phyloP scores from a whole-genome alignment of 306 rosid genomes.

The Lathyrus oleraceus region DNA sequence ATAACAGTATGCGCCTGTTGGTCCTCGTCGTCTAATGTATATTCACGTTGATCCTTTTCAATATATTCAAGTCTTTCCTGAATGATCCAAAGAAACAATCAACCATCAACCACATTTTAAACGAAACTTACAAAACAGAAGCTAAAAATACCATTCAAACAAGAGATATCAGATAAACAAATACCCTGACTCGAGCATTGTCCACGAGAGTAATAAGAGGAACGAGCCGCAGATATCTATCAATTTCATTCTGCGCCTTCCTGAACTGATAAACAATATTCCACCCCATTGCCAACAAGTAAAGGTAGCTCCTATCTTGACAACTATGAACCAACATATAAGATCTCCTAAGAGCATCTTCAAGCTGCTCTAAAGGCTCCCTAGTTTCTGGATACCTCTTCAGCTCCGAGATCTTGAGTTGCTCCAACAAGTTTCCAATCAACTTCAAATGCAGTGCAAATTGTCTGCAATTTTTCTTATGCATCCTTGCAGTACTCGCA shows the following conservation, averaged over 20 bases:
- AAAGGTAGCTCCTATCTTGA: constrained; percentile 87
- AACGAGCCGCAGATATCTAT: constrained; percentile 79
- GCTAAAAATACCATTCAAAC: constrained; percentile 3
- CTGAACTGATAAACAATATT: constrained; percentile 95
- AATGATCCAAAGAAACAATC: constrained; percentile 28
- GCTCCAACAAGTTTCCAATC: constrained; percentile 90
- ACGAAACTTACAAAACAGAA: constrained; percentile 15
- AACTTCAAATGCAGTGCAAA: constrained; percentile 89
- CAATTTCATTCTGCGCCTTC: constrained; percentile 95
- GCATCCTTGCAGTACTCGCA: constrained; percentile 91
- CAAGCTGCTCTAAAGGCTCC: constrained; percentile 96
- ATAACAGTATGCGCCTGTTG: constrained; percentile 80
- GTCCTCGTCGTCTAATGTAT: constrained; percentile 96
- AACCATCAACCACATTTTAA: constrained; percentile 23
- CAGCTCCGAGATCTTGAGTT: constrained; percentile 94
- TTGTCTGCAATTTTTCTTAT: constrained; percentile 91
- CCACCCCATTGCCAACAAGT: constrained; percentile 98
- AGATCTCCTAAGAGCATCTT: constrained; percentile 90
- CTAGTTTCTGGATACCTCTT: constrained; percentile 88
- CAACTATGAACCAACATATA: constrained; percentile 84
- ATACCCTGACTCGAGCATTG: constrained; percentile 96
- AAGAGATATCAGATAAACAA: constrained; percentile 19
- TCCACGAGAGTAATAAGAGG: constrained; percentile 96
- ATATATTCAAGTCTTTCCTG: constrained; percentile 94
- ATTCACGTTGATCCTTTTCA: constrained; percentile 88